Base-by-base conservation (phyloP, 768 basidiomycete genomes). In the Suillus luteus region DNA sequence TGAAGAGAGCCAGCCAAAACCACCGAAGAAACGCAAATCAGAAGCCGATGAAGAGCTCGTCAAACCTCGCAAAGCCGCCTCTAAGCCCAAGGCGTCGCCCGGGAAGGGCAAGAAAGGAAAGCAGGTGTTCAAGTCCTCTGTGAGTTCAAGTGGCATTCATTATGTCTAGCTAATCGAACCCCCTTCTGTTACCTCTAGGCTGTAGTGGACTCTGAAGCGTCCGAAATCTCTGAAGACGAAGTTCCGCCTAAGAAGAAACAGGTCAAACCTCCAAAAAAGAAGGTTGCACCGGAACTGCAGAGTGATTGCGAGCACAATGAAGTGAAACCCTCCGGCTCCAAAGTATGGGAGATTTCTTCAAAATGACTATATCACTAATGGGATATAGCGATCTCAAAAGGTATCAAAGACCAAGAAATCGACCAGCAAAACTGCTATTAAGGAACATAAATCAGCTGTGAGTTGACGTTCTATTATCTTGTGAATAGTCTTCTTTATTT, bases 11-110 rank as follows among this genome's bases (percentile, higher is more conserved):
- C 54, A 24, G 27, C 51, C 27, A 15, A 65, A 62, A 41, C 24
- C 22, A 7, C 15, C 37, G 11, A 64, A 66, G 60, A 71, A 68
- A 51, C 60, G 44, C 19, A 67, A 67, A 60, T 33, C 17, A 31
- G 57, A 11, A 12, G 19, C 54, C 11, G 52, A 22, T 17, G 33
- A 35, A 48, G 54, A 38, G 7, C 57, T 8, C 27, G 24, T 41
- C 10, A 58, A 41, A 41, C 24, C 38, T 10, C 57, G 57, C 57
- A 58, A 41, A 7, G 40, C 38, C 5, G 24, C 38, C 17, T 58
- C 57, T 27, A 58, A 40, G 40, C 24, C 40, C 24, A 58, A 58
- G 57, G 1, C 24, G 5, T 24, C 57, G 10, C 40, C 38, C 52
- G 52, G 19, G 11, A 58, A 41, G 22, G 17, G 38, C 55, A 40